These are phyloP conservation scores for Tubosaeta sp. DNA, from an alignment of 768 basidiomycete species.

Conservation along the genomic window DNA sequence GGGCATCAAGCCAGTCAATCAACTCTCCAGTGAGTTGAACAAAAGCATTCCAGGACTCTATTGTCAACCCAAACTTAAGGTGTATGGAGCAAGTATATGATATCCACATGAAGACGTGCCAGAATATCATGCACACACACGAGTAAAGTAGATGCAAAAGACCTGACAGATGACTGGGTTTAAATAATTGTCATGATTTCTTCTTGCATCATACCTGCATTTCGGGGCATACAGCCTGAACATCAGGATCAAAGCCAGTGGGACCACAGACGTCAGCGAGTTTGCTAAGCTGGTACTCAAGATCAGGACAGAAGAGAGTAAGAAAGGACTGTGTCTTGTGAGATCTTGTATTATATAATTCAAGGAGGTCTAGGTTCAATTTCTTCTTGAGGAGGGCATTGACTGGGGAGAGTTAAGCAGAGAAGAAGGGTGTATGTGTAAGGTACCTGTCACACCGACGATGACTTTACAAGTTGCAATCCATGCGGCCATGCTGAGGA, in stretches of 20 bases:
- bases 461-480: constrained; percentile 77
- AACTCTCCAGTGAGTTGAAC: constrained; percentile 70
- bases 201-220: constrained; percentile 52
- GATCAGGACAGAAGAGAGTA: constrained; percentile 57
- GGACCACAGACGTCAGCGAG: constrained; percentile 89
- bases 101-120: constrained; percentile 97
- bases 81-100: constrained; percentile 89
- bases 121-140: constrained; percentile 94
- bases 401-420: constrained; percentile 39
- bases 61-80: constrained; percentile 78
- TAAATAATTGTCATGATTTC: neutral
- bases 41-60: constrained; percentile 75
- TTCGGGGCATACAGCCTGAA: constrained; percentile 74
- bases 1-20: constrained; percentile 84
- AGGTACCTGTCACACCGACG: constrained; percentile 79
- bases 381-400: constrained; percentile 71
- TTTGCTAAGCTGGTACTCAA: constrained; percentile 65
- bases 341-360: constrained; percentile 55
- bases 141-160: constrained; percentile 84
- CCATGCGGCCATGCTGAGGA: constrained; percentile 89
- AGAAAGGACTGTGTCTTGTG: constrained; percentile 65
- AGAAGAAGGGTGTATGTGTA: constrained; percentile 2
- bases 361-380: constrained; percentile 59
- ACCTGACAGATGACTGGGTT: constrained; percentile 41
- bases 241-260: constrained; percentile 78